Evolutionary conservation across 2,329 filamentous ascomycete genomes (phyloP).

Genomic region (Chaetoscypha palmicola): DNA sequence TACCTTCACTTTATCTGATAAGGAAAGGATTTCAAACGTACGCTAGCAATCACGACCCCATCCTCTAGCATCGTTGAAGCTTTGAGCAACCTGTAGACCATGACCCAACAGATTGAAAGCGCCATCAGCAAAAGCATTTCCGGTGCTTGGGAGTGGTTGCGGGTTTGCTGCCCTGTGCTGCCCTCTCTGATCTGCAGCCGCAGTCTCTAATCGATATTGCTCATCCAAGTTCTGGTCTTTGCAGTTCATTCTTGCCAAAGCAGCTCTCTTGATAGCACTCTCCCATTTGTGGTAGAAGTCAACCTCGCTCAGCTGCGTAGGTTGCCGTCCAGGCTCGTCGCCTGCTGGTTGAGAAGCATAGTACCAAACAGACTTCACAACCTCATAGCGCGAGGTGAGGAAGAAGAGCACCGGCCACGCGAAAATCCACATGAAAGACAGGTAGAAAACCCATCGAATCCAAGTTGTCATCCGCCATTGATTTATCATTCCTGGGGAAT

Average conservation of each 20-base stretch:
- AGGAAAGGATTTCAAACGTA: no score
- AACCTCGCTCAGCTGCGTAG: conserved; percentile 34
- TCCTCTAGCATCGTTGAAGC: conserved; percentile 18
- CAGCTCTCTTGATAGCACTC: conserved; percentile 50
- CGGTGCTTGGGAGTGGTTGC: conserved; percentile 24
- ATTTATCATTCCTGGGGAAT: conserved; percentile 56
- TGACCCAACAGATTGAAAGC: conserved; percentile 39
- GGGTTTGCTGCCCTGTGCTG: conserved; percentile 6
- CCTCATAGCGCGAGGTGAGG: conserved; percentile 59
- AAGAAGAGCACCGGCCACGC: conserved; percentile 65
- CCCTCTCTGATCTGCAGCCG: conserved; percentile 17
- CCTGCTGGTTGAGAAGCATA: conserved; percentile 20
- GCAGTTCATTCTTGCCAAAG: conserved; percentile 41
- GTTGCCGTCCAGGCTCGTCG: conserved; percentile 8
- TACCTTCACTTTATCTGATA: no score
- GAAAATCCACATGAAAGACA: conserved; percentile 62
- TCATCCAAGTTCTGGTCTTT: conserved; percentile 50
- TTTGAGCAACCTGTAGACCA: conserved; percentile 31
- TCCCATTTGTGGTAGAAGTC: conserved; percentile 60
- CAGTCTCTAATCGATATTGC: conserved; percentile 43
- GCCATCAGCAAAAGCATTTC: conserved; percentile 35
- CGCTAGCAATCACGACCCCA: conserved; percentile 25
- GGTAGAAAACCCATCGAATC: conserved; percentile 57
- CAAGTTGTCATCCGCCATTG: conserved; percentile 56
- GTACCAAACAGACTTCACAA: conserved; percentile 48